Evolutionary conservation across 176 grass and related monocot genomes (phyloP).

Genomic region (Coix lacrymajobi): DNA sequence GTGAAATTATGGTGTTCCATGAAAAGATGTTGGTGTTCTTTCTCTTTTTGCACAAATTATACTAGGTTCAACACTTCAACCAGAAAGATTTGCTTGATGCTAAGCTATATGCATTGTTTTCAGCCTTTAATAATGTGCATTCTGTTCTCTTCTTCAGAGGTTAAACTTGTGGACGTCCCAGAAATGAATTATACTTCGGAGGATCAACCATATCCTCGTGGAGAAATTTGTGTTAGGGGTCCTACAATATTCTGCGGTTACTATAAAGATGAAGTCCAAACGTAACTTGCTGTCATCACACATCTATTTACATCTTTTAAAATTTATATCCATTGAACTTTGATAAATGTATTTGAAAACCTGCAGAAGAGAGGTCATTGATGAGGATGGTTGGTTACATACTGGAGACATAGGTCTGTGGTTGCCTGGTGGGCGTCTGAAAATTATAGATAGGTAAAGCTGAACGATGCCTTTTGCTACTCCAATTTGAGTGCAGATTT

Average conservation of each 20-base stretch:
- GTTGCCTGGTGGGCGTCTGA: constrained; percentile 86
- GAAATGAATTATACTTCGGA: constrained; percentile 98
- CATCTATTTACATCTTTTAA: neutral
- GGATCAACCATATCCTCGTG: constrained; percentile 84
- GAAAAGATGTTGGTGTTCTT: neutral
- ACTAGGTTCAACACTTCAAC: neutral
- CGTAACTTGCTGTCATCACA: constrained; percentile 41
- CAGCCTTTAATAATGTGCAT: constrained; percentile 1
- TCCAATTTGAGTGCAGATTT: neutral
- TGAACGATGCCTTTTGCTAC: neutral
- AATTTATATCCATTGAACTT: neutral
- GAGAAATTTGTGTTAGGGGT: constrained; percentile 96
- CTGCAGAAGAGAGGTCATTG: constrained; percentile 72
- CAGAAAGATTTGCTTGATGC: neutral
- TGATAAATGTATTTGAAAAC: constrained; percentile 18
- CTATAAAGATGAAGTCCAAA: constrained; percentile 88
- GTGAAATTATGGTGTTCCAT: neutral
- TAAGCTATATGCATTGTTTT: neutral
- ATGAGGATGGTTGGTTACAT: constrained; percentile 90
- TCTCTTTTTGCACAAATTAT: neutral
- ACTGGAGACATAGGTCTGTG: constrained; percentile 98
- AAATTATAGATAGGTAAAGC: constrained; percentile 90
- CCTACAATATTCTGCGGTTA: constrained; percentile 74
- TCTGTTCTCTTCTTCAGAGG: constrained; percentile 47
- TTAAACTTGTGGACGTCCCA: constrained; percentile 94